A percentile compares a stretch with the other conserved stretches of the same genome.
Conservation (phyloP, 768 basidiomycete genomes). For the Russula compacta region DNA sequence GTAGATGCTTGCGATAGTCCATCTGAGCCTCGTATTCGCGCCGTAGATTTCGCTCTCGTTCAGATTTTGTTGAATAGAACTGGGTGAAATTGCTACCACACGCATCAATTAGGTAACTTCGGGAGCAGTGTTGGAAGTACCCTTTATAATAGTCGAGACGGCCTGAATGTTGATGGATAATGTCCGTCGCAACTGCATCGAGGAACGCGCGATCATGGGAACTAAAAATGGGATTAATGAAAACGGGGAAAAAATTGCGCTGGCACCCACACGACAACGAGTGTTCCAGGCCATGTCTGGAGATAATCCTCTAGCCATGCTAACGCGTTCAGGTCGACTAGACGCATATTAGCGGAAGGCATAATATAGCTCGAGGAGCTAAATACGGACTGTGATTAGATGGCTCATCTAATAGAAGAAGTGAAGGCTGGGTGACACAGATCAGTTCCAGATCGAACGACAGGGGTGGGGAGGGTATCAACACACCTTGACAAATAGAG, state of each 20-base stretch:
- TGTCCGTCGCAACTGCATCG: constrained; percentile 97
- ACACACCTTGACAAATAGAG: constrained; percentile 85
- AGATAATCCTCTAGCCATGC: constrained; percentile 98
- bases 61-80: constrained; percentile 97
- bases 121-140: constrained; percentile 29
- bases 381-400: constrained; percentile 80
- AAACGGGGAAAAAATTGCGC: background rate
- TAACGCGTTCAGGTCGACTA: constrained; percentile 89
- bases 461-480: background rate
- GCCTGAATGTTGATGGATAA: constrained; percentile 90
- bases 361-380: background rate
- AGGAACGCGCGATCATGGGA: constrained; percentile 98
- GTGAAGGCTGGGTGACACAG: constrained; percentile 40
- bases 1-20: constrained; percentile 89
- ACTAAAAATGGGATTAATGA: constrained; percentile 30
- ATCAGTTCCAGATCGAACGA: constrained; percentile 5
- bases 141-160: constrained; percentile 98
- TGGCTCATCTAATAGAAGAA: constrained; percentile 85
- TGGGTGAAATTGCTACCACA: constrained; percentile 83
- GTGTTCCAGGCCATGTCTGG: constrained; percentile 87
- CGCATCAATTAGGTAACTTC: background rate
- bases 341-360: constrained; percentile 2
- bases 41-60: constrained; percentile 80
- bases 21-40: constrained; percentile 97
- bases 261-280: constrained; percentile 78